A percentile compares a stretch with the other conserved stretches of the same genome.
Conservation (phyloP, 257 asterid genomes). For the Linaria vulgaris region DNA sequence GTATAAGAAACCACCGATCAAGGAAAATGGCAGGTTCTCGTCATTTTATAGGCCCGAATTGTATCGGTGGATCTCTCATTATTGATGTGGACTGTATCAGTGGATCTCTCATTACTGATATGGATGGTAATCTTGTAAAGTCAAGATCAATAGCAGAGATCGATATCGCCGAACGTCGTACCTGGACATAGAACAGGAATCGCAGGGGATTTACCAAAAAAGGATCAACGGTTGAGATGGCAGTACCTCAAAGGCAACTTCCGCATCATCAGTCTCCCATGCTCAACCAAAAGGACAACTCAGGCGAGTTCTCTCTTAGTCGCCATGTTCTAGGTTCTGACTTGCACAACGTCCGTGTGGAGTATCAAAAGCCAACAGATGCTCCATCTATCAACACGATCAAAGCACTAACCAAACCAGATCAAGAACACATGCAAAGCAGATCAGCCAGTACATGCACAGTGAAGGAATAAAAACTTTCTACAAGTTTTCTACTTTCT, state of each 20-base stretch:
- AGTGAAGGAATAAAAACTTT: too few relatives aligned
- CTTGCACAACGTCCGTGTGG: constrained; percentile 55
- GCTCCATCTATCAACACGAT: too few relatives aligned
- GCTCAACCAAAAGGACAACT: constrained; percentile 72
- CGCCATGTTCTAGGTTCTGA: constrained; percentile 41
- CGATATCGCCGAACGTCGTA: constrained; percentile 41
- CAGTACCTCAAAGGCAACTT: constrained; percentile 50
- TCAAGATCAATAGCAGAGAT: constrained; percentile 41
- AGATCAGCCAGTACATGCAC: too few relatives aligned
- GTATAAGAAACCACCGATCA: constrained; percentile 74
- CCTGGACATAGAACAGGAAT: constrained; percentile 62
- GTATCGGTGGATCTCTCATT: constrained; percentile 40
- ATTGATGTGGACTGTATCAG: constrained; percentile 29
- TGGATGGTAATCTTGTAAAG: constrained; percentile 26
- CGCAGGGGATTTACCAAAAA: constrained; percentile 34
- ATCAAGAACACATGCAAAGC: too few relatives aligned
- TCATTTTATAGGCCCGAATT: constrained; percentile 29
- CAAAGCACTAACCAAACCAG: too few relatives aligned
- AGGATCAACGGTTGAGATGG: constrained; percentile 34
- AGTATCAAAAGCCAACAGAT: too few relatives aligned
- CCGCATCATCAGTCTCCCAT: constrained; percentile 74
- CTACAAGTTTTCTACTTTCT: too few relatives aligned
- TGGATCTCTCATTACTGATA: constrained; percentile 40
- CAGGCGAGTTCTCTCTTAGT: constrained; percentile 49
- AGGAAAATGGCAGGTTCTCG: constrained; percentile 39